A percentile compares a stretch with the other conserved stretches of the same genome.
These are phyloP conservation scores for Falciphora oryzae DNA, from an alignment of 2,329 filamentous ascomycete species.

Conservation along the genomic window DNA sequence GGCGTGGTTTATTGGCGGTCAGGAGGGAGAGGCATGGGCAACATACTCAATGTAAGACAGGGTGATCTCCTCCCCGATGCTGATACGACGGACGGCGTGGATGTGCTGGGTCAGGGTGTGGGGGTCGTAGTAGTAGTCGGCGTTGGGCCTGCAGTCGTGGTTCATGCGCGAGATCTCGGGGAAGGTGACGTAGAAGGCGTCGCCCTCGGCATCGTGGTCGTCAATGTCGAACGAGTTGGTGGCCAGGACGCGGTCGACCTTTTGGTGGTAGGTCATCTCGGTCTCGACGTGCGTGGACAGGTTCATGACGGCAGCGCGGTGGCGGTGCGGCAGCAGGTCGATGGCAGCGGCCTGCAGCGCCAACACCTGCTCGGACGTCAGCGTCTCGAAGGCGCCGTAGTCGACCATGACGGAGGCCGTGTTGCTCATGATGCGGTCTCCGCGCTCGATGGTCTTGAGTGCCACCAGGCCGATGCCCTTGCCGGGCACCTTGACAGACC, in stretches of 20 bases:
- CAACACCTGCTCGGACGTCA: constrained; percentile 21
- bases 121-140: constrained; percentile 36
- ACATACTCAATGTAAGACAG: constrained; percentile 35
- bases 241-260: constrained; percentile 28
- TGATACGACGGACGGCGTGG: constrained; percentile 33
- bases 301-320: constrained; percentile 27
- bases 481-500: constrained; percentile 30
- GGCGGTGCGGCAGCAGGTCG: constrained; percentile 23
- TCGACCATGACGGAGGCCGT: constrained; percentile 34
- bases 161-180: constrained; percentile 37
- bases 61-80: constrained; percentile 36
- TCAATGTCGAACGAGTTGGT: constrained; percentile 36
- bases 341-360: constrained; percentile 27
- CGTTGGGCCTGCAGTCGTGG: constrained; percentile 40
- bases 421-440: constrained; percentile 33
- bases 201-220: constrained; percentile 22
- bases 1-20: too few species aligned
- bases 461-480: constrained; percentile 35
- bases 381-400: constrained; percentile 29
- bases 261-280: constrained; percentile 20
- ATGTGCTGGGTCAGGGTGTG: constrained; percentile 32
- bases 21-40: too few species aligned
- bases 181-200: constrained; percentile 32
- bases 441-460: constrained; percentile 25
- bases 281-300: constrained; percentile 29